Percentiles rank a stretch among this genome's conserved stretches.
phyloP scores from a whole-genome alignment of 1,284 basidiomycete species.

The Sporisorium scitamineum region DNA sequence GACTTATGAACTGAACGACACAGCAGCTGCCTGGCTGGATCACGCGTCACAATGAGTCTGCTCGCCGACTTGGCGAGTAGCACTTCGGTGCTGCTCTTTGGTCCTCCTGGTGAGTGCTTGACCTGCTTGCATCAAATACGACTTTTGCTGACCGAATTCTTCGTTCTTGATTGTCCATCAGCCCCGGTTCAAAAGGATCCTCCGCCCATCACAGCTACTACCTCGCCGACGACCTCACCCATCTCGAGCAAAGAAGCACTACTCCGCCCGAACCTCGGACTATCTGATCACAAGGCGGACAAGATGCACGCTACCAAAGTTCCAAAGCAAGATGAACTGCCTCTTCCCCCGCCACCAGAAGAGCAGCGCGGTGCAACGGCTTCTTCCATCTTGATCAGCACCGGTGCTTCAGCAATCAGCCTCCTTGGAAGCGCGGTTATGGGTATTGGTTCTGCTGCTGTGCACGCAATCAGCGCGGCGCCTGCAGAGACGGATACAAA shows the following conservation, averaged over 20 bases:
- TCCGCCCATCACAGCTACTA: neutral
- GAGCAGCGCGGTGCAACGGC: conserved; percentile 1
- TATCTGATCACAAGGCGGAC: neutral
- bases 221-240: neutral
- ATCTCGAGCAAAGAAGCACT: conserved; percentile 11
- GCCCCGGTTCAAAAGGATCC: conserved; percentile 25
- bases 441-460: conserved; percentile 17
- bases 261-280: conserved; percentile 17
- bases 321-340: conserved; percentile 1
- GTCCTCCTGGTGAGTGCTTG: conserved; percentile 10
- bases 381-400: conserved; percentile 10
- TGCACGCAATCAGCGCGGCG: conserved; percentile 6
- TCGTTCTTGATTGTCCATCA: neutral
- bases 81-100: conserved; percentile 27
- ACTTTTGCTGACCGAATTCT: too few species aligned
- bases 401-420: conserved; percentile 22
- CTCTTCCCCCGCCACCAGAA: conserved; percentile 12
- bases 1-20: neutral
- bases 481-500: neutral
- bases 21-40: neutral
- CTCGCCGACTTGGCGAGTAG: conserved; percentile 16
- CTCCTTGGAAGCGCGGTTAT: conserved; percentile 27
- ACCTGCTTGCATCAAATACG: too few species aligned
- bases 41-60: conserved; percentile 14
- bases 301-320: neutral